Percentiles rank a stretch among this genome's conserved stretches.
phyloP scores from a whole-genome alignment of 1,139 yeast species.

The Spathaspora jeffriesii region DNA sequence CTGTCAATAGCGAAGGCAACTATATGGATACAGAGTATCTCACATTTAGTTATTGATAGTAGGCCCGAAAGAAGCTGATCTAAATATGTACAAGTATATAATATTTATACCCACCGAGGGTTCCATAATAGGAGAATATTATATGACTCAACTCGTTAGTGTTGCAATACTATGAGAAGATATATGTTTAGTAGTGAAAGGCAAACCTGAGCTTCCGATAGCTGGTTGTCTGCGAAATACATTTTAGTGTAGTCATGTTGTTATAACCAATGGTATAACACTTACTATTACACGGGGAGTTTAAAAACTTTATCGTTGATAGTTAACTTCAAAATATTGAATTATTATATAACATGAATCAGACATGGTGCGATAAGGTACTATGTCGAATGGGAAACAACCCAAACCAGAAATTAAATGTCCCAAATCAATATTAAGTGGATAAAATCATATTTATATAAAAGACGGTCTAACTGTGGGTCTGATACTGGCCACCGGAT shows the following conservation, averaged over 20 bases:
- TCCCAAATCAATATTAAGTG: conserved; percentile 3
- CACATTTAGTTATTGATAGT: conserved; percentile 3
- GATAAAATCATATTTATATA: background rate
- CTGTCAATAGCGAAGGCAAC: conserved; percentile 4
- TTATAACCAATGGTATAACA: conserved; percentile 4
- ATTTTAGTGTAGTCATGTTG: conserved; percentile 5
- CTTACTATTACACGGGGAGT: conserved; percentile 5
- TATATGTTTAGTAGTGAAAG: conserved; percentile 7
- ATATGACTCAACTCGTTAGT: conserved; percentile 5
- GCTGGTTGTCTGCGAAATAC: conserved; percentile 8
- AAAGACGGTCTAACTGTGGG: background rate
- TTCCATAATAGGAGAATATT: background rate
- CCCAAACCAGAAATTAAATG: conserved; percentile 7
- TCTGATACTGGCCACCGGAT: conserved; percentile 1
- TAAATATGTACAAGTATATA: conserved; percentile 6
- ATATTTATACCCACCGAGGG: background rate
- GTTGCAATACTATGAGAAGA: conserved; percentile 6
- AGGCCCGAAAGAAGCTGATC: conserved; percentile 9
- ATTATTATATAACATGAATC: conserved; percentile 6
- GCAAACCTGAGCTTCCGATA: conserved; percentile 6
- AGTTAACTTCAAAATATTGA: conserved; percentile 3
- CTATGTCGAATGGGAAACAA: conserved; percentile 9
- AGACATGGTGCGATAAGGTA: conserved; percentile 10
- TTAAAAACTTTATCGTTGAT: conserved; percentile 1
- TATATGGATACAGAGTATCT: conserved; percentile 3